Percentiles rank a stretch among this genome's conserved stretches.
Conservation (phyloP, 1,284 basidiomycete genomes). For the Ceratorhiza oryzae-sativae region DNA sequence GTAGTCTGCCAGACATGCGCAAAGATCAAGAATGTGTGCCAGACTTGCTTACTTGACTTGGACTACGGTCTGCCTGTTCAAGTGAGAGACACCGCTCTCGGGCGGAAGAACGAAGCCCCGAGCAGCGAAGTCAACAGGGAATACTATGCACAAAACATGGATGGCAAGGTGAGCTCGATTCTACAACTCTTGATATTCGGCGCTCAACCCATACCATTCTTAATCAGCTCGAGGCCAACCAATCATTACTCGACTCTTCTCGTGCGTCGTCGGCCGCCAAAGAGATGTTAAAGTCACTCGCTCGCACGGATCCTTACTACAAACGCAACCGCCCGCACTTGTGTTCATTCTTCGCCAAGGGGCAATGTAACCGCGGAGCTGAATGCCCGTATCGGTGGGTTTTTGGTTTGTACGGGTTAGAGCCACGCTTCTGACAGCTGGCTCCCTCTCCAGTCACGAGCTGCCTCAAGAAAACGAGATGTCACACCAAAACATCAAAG, state of each 20-base stretch:
- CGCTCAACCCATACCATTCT: not conserved
- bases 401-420: not conserved
- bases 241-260: constrained; percentile 71
- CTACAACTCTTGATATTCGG: not conserved
- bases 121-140: constrained; percentile 96
- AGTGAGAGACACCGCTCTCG: constrained; percentile 95
- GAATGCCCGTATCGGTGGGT: constrained; percentile 89
- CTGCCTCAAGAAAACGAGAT: constrained; percentile 82
- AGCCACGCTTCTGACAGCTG: not conserved
- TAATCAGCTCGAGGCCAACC: constrained; percentile 68
- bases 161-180: constrained; percentile 69
- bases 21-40: constrained; percentile 98
- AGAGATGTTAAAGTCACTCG: constrained; percentile 94
- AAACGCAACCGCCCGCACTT: constrained; percentile 94
- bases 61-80: constrained; percentile 97
- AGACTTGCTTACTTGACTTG: constrained; percentile 95
- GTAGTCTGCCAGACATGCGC: constrained; percentile 99
- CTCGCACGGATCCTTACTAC: constrained; percentile 94
- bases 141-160: constrained; percentile 97
- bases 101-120: constrained; percentile 85
- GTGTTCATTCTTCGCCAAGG: constrained; percentile 96
- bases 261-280: constrained; percentile 81
- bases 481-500: constrained; percentile 90
- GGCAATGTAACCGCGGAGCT: constrained; percentile 88
- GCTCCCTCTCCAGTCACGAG: constrained; percentile 72